Conservation (phyloP, 495 filamentous ascomycete genomes). For the Talaromyces stipitatus region DNA sequence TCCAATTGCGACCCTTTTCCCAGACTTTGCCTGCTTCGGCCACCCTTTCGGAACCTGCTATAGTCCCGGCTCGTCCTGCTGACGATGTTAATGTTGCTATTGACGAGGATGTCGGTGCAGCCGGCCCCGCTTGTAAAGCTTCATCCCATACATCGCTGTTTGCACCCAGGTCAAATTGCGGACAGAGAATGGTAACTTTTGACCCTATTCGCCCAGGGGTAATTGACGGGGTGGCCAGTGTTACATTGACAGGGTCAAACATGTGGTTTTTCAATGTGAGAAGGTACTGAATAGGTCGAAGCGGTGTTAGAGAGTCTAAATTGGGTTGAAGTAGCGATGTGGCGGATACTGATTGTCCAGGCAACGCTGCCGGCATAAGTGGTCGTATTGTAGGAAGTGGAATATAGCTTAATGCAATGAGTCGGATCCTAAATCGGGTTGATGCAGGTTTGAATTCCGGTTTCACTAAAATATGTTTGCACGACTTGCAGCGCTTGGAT, state of each 20-base stretch:
- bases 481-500: slow-evolving; percentile 83
- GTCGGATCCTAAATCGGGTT: slow-evolving; percentile 79
- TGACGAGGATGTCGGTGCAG: slow-evolving; percentile 15
- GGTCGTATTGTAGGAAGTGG: slow-evolving; percentile 67
- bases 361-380: slow-evolving; percentile 37
- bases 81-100: slow-evolving; percentile 19
- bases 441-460: slow-evolving; percentile 84
- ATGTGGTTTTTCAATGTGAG: slow-evolving; percentile 89
- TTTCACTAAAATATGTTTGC: slow-evolving; percentile 90
- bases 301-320: slow-evolving; percentile 49
- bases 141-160: slow-evolving; percentile 97
- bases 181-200: slow-evolving; percentile 86
- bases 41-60: slow-evolving; percentile 44
- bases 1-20: slow-evolving; percentile 94
- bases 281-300: slow-evolving; percentile 70
- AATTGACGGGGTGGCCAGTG: slow-evolving; percentile 72
- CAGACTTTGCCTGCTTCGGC: slow-evolving; percentile 91
- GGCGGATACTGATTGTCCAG: slow-evolving; percentile 14
- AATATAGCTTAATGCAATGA: slow-evolving; percentile 84
- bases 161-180: slow-evolving; percentile 89
- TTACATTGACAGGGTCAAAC: slow-evolving; percentile 82
- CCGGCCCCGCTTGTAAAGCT: slow-evolving; percentile 51
- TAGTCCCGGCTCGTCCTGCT: slow-evolving; percentile 12
- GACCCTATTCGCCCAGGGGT: slow-evolving; percentile 72
- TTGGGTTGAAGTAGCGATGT: slow-evolving; percentile 22